Base-by-base conservation (phyloP, 148 eudicot species). In the Vaccinium macrocarpon region DNA sequence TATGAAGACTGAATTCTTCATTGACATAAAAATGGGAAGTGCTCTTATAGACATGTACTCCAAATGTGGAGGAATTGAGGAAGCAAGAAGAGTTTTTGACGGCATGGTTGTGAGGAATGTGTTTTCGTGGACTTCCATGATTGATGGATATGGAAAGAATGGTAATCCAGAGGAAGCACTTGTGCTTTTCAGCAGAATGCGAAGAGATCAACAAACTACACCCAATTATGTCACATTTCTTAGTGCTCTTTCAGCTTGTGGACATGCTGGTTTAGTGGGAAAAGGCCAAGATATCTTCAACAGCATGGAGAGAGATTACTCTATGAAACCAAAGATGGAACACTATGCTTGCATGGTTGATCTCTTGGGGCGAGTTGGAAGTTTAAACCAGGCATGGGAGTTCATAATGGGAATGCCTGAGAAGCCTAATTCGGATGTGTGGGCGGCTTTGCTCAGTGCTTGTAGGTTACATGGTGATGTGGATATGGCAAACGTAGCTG, bases 261-360 rank as follows among this genome's bases (percentile, higher is more conserved):
- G 92, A 42, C 90, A 97, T 74, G 91, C 98, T 46, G 99, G 99
- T 12, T 86, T 91, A 66, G 93, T 97, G 27, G 86, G 64, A 4
- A 92, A 88, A 89, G 99, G 99, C 38, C 62, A 74, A 82, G 90
- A 92, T 76, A 95, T 97, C 48, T 93, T 93, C 81, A 80, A 89
- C 23, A 92, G 92, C 87, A 95, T 97, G 95, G 94, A 92, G 83
- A 89, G 88, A 46, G 89, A 88, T 29, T 95, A 92, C 81, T 88
- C 82, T 5, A 79, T 97, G 91, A 95, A 89, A 84, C 99, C 98
- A 79, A 89, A 71, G 79, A 97, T 95, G 97, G 99, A 95, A 88
- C 99, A 95, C 86, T 97, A 93, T 83, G 93, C 98, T 52, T 97
- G 98, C 84, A 90, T 97, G 98, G 96, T 95, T 64, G 98, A 97